Base-by-base conservation (phyloP, 805 yeast species). In the Ogataea populi-albae region DNA sequence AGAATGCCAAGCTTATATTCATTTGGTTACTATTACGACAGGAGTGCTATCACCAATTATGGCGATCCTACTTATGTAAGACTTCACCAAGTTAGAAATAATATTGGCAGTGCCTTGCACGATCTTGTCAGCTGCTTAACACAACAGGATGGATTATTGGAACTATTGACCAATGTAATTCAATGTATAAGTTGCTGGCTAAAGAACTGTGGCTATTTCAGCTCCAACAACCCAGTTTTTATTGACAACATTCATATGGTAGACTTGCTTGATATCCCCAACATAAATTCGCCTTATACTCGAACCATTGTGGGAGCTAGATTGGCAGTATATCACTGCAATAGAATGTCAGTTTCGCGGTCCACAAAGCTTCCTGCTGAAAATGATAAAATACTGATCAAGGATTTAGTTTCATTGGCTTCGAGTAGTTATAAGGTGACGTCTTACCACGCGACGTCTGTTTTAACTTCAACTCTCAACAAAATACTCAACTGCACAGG, bases 231-330 rank as follows among this genome's bases (percentile, higher is more conserved):
- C 37, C 62, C 61, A 17, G 29, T 51, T 8, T 49, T 46, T 31
- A 46, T 51, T 32, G 61, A 59, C 25, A 50, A 57, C 39, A 33
- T 52, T 16, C 55, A 80, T 82, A 47, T 57, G 41, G 46, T 48
- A 19, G 47, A 41, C 24, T 65, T 78, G 7, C 89, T 83, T 50
- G 66, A 75, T n/a, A 62, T 85, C 4, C 73, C 81, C 4, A 78
- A 84, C 28, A 57, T 77, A 15, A 63, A 77, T 5, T 79, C 81
- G 40, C 86, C 88, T 2, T 81, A 69, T 45, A 88, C 98, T 0
- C 77, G 96, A 52, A 71, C 86, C 1, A 72, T 84, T 2, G 55
- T 87, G n/a, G 94, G 85, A 3, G 75, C 85, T 0, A 71, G 95
- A 36, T 67, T 87, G 10, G 83, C 79, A 36, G 64, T 79, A 11